Conservation (phyloP, 2,329 filamentous ascomycete genomes). For the Stromatinia cepivora region DNA sequence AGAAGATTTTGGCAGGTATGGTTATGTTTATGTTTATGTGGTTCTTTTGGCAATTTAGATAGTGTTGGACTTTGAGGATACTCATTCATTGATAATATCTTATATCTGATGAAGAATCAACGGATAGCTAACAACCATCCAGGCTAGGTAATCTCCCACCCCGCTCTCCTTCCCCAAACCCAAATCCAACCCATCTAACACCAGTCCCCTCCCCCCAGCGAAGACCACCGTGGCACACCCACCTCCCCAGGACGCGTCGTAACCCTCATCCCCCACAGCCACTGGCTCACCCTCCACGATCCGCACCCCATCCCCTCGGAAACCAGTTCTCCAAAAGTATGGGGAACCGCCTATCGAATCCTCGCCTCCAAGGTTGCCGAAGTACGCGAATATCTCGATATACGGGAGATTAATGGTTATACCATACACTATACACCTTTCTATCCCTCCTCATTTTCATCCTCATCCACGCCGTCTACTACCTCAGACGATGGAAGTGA, state of each 20-base stretch:
- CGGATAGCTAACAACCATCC: slow-evolving; percentile 12
- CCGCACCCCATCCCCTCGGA: slow-evolving; percentile 42
- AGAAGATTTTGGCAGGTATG: slow-evolving; percentile 96
- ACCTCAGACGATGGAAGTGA: no score
- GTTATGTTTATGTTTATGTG: slow-evolving; percentile 18
- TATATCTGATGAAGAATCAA: slow-evolving; percentile 2
- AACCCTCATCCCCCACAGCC: slow-evolving; percentile 80
- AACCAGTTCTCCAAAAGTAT: slow-evolving; percentile 67
- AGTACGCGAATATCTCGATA: slow-evolving; percentile 88
- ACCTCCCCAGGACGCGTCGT: slow-evolving; percentile 86
- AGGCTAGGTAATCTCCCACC: slow-evolving; percentile 40
- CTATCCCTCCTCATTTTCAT: slow-evolving; percentile 52
- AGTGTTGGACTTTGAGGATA: not conserved
- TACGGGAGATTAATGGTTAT: slow-evolving; percentile 97
- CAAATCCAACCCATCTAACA: slow-evolving; percentile 22
- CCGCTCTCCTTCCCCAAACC: not conserved
- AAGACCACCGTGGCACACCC: slow-evolving; percentile 93
- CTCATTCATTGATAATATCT: not conserved
- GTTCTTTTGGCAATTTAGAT: not conserved
- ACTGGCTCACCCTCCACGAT: slow-evolving; percentile 75
- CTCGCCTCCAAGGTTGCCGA: slow-evolving; percentile 68
- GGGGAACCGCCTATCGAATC: slow-evolving; percentile 93
- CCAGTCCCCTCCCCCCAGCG: slow-evolving; percentile 51
- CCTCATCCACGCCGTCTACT: slow-evolving; percentile 29
- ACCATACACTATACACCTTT: slow-evolving; percentile 90